A percentile compares a stretch with the other conserved stretches of the same genome.
Conservation (phyloP, 1,284 basidiomycete species). For the Coniferiporia weirii region DNA sequence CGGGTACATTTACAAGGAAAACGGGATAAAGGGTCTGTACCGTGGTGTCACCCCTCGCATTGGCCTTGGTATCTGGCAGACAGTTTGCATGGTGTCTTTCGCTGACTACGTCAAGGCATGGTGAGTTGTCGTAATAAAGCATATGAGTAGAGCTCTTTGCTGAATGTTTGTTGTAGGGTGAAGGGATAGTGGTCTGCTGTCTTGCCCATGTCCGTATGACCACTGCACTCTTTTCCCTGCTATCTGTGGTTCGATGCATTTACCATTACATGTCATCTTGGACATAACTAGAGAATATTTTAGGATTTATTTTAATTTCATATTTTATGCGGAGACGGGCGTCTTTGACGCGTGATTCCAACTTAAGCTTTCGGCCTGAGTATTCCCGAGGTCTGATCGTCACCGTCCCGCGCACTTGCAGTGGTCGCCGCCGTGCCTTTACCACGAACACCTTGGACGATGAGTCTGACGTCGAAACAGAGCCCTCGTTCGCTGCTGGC, state of each 20-base stretch:
- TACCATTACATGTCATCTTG: neutral
- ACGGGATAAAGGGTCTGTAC: slow-evolving; percentile 95
- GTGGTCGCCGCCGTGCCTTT: neutral
- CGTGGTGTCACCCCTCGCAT: slow-evolving; percentile 96
- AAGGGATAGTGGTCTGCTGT: slow-evolving; percentile 23
- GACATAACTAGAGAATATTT: neutral
- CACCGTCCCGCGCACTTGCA: too few species aligned
- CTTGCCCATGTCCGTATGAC: neutral
- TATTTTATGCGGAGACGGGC: too few species aligned
- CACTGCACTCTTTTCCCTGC: neutral
- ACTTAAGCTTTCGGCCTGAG: too few species aligned
- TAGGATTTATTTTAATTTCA: neutral
- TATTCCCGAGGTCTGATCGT: too few species aligned
- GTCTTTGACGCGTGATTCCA: too few species aligned
- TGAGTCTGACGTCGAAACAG: slow-evolving; percentile 30
- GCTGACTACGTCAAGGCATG: slow-evolving; percentile 91
- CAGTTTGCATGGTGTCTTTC: slow-evolving; percentile 96
- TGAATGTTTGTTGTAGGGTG: slow-evolving; percentile 26
- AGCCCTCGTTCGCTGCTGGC: slow-evolving; percentile 51
- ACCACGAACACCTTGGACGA: slow-evolving; percentile 22
- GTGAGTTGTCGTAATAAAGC: slow-evolving; percentile 34
- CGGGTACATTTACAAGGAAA: slow-evolving; percentile 91
- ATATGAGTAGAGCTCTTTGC: slow-evolving; percentile 7
- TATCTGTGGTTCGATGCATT: neutral
- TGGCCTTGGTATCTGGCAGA: slow-evolving; percentile 95